phyloP scores from a whole-genome alignment of 495 filamentous ascomycete species.

The Oleoguttula mirabilis region DNA sequence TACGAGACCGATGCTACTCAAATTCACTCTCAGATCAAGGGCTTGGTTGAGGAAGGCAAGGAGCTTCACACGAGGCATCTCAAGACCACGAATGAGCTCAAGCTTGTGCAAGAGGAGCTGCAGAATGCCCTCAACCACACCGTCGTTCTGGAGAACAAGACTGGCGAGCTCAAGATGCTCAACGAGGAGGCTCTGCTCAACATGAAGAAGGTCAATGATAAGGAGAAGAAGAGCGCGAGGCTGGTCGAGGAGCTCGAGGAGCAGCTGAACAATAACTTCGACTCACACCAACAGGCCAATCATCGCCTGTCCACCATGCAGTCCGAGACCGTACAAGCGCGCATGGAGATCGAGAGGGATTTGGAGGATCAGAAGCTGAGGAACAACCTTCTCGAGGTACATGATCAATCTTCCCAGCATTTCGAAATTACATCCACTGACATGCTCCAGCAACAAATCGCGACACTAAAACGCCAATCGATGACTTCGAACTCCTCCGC shows the following conservation, averaged over 20 bases:
- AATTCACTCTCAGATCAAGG: slow-evolving; percentile 38
- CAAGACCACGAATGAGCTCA: slow-evolving; percentile 26
- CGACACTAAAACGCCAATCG: slow-evolving; percentile 35
- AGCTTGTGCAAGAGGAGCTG: slow-evolving; percentile 51
- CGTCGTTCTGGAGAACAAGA: slow-evolving; percentile 45
- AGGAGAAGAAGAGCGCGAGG: slow-evolving; percentile 73
- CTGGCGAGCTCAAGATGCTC: slow-evolving; percentile 29
- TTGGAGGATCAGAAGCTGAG: slow-evolving; percentile 51
- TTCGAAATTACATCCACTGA: too few relatives aligned
- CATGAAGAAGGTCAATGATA: slow-evolving; percentile 44
- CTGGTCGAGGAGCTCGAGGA: slow-evolving; percentile 94
- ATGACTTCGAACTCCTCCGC: slow-evolving; percentile 14
- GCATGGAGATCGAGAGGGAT: slow-evolving; percentile 38
- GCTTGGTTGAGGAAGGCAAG: slow-evolving; percentile 29
- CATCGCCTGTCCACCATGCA: slow-evolving; percentile 65
- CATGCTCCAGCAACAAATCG: slow-evolving; percentile 44
- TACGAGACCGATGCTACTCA: slow-evolving; percentile 36
- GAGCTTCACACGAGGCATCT: slow-evolving; percentile 27
- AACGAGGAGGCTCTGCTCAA: slow-evolving; percentile 33
- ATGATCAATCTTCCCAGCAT: background rate
- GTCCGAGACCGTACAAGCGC: slow-evolving; percentile 50
- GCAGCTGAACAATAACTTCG: slow-evolving; percentile 86
- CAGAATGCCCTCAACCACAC: slow-evolving; percentile 32
- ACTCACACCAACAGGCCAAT: slow-evolving; percentile 69
- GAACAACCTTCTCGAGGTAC: slow-evolving; percentile 54